These are phyloP conservation scores for Backusella mclennaniae DNA, from an alignment of 192 early-diverging fungal species.

Conservation along the genomic window DNA sequence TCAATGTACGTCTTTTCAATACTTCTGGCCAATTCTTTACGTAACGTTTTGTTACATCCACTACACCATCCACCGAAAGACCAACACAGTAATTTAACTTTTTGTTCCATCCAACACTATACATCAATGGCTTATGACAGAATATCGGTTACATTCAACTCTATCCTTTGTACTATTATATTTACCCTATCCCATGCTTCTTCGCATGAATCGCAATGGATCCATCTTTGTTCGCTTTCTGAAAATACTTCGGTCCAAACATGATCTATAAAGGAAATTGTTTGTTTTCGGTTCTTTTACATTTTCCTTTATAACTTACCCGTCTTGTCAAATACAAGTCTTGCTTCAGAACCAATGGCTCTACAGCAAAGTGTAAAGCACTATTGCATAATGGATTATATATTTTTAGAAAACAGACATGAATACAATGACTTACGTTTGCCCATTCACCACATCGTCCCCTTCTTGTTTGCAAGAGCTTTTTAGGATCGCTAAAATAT, in stretches of 20 bases:
- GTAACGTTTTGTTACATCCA: conserved; percentile 54
- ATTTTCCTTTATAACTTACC: conserved; percentile 1
- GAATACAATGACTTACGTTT: conserved; percentile 32
- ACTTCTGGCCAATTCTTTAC: conserved; percentile 34
- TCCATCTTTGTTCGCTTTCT: conserved; percentile 46
- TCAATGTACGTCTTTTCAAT: conserved; percentile 28
- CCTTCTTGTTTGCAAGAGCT: conserved; percentile 42
- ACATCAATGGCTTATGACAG: conserved; percentile 41
- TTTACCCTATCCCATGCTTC: conserved; percentile 51
- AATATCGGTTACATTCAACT: not conserved
- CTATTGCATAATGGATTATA: conserved; percentile 14
- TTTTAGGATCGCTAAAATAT: conserved; percentile 34
- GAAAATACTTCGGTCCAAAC: conserved; percentile 58
- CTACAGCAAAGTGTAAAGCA: conserved; percentile 53
- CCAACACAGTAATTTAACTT: conserved; percentile 46
- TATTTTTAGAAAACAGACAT: not conserved
- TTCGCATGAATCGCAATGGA: conserved; percentile 57
- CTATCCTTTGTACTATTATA: not conserved
- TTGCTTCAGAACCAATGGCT: conserved; percentile 46
- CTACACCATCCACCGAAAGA: conserved; percentile 42
- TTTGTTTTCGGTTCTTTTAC: not conserved
- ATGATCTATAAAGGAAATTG: conserved; percentile 35
- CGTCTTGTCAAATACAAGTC: conserved; percentile 48
- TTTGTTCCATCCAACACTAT: conserved; percentile 55
- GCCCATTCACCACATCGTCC: conserved; percentile 62